Evolutionary conservation across 768 basidiomycete genomes (phyloP).

Genomic region (Boletales sp.): DNA sequence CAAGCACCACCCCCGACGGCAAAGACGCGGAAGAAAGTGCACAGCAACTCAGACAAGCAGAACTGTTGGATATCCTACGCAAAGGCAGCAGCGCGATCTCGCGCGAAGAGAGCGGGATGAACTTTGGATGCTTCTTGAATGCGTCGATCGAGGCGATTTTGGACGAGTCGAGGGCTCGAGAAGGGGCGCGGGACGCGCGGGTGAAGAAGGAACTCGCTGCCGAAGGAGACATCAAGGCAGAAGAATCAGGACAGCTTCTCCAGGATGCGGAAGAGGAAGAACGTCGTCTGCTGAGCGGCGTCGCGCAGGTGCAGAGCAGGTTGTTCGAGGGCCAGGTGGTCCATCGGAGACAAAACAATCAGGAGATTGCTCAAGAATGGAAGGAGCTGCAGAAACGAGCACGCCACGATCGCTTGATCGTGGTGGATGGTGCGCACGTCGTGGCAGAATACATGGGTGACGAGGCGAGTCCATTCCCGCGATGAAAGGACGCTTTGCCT

Average conservation of each 20-base stretch:
- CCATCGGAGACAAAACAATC: conserved; percentile 31
- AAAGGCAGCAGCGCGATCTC: conserved; percentile 56
- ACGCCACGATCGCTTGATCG: conserved; percentile 37
- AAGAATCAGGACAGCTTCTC: conserved; percentile 29
- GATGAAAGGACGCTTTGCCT: background rate
- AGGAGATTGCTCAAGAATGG: conserved; percentile 47
- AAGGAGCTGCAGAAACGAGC: conserved; percentile 43
- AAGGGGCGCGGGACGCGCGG: conserved; percentile 41
- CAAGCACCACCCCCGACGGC: conserved; percentile 24
- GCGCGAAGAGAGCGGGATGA: conserved; percentile 35
- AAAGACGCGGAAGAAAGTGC: conserved; percentile 23
- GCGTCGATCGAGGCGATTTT: conserved; percentile 45
- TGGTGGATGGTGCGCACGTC: conserved; percentile 35
- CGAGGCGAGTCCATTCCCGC: conserved; percentile 24
- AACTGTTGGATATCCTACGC: conserved; percentile 55
- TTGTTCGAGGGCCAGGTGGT: conserved; percentile 53
- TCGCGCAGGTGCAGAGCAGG: conserved; percentile 58
- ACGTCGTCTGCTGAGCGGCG: conserved; percentile 43
- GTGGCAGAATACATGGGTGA: conserved; percentile 27
- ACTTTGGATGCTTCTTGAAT: conserved; percentile 41
- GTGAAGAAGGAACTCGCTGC: conserved; percentile 39
- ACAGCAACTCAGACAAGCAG: conserved; percentile 36
- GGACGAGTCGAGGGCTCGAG: conserved; percentile 41
- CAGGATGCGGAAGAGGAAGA: conserved; percentile 54
- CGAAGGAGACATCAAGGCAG: conserved; percentile 9